Base-by-base conservation (phyloP, 257 asterid genomes). In the Avicennia marina region DNA sequence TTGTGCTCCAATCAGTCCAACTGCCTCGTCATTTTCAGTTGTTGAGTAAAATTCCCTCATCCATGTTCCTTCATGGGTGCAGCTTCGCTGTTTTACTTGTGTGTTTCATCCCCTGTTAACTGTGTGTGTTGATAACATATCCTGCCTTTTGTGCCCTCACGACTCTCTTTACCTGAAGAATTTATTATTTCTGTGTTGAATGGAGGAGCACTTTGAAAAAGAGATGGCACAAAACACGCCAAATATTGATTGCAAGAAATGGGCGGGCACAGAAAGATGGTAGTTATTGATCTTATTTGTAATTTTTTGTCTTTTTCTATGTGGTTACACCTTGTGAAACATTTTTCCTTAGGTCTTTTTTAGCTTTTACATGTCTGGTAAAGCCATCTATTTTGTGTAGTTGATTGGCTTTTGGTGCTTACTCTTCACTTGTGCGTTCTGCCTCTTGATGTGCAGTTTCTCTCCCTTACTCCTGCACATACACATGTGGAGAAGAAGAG, bases 341-440 rank as follows among this genome's bases (percentile, higher is more conserved):
- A n/a, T n/a, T n/a, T n/a, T n/a, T n/a, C n/a, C n/a, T n/a, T 41
- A 53, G 31, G 34, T n/a, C 52, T 56, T 40, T 22, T 25, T 20
- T 20, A 54, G 68, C 52, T 40, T 61, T 54, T 18, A 24, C 13
- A 32, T 32, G 29, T n/a, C n/a, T n/a, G n/a, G n/a, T n/a, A n/a
- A n/a, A n/a, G n/a, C n/a, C n/a, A n/a, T n/a, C n/a, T n/a, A n/a
- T n/a, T n/a, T n/a, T n/a, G n/a, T n/a, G n/a, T n/a, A n/a, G n/a
- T n/a, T n/a, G n/a, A n/a, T n/a, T n/a, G n/a, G n/a, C n/a, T n/a
- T n/a, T n/a, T n/a, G n/a, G n/a, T n/a, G n/a, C n/a, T n/a, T 2
- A 29, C 33, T 29, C 33, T 29, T 29, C 33, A 3, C 33, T 29
- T 29, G n/a, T n/a, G 33, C 33, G 7, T 29, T 29, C 33, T 33